A percentile compares a stretch with the other conserved stretches of the same genome.
phyloP scores from a whole-genome alignment of 805 yeast species.

The Metschnikowia lachancei region DNA sequence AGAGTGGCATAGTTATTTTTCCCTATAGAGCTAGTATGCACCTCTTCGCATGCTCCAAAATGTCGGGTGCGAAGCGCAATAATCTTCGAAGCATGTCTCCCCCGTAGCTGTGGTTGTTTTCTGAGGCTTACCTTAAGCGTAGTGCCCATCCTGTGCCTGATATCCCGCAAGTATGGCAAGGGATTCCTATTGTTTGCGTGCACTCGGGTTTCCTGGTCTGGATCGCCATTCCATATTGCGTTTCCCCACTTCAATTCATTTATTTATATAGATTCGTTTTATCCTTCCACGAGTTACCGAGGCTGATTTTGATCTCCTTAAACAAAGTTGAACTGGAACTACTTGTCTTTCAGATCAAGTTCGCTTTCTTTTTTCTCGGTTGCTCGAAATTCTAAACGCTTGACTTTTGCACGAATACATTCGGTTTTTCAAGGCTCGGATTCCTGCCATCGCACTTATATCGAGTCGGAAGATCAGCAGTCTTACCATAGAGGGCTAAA shows the following conservation, averaged over 20 bases:
- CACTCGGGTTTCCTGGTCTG: not conserved
- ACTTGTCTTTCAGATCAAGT: too few species aligned
- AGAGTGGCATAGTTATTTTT: not conserved
- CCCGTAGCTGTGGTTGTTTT: not conserved
- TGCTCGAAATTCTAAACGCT: too few species aligned
- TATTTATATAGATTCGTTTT: constrained; percentile 1
- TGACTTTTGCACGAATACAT: too few species aligned
- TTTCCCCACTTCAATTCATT: constrained; percentile 1
- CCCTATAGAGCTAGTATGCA: not conserved
- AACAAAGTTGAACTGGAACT: too few species aligned
- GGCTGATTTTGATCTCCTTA: too few species aligned
- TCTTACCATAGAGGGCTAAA: too few species aligned
- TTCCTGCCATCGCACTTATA: too few species aligned
- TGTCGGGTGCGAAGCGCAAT: constrained; percentile 12
- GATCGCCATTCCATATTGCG: constrained; percentile 4
- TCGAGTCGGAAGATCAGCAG: too few species aligned
- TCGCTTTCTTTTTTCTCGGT: too few species aligned
- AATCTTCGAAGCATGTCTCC: constrained; percentile 7
- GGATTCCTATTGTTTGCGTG: constrained; percentile 2
- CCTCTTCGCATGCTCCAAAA: constrained; percentile 4
- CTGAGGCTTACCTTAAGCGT: not conserved
- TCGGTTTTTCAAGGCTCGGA: too few species aligned
- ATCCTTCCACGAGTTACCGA: not conserved
- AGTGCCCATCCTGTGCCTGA: constrained; percentile 4
- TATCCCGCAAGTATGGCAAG: constrained; percentile 1